A percentile compares a stretch with the other conserved stretches of the same genome.
Conservation (phyloP, 2,329 filamentous ascomycete genomes). For the Botrytis byssoidea region DNA sequence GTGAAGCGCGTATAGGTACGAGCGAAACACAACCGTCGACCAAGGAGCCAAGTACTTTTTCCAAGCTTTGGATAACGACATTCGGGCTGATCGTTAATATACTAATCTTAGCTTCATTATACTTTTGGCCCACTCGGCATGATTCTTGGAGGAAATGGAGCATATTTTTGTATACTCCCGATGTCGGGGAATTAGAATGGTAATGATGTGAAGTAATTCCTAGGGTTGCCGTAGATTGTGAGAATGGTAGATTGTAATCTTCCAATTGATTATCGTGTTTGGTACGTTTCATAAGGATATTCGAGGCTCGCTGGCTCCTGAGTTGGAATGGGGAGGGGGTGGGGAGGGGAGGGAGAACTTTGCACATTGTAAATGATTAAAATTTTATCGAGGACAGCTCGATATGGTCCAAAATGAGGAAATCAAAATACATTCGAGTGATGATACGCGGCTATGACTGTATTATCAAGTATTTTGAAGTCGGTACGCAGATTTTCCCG, state of each 20-base stretch:
- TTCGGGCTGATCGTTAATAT: neutral
- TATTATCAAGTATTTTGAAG: neutral
- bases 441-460: neutral
- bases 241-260: neutral
- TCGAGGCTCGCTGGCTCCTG: neutral
- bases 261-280: neutral
- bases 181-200: neutral
- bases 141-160: neutral
- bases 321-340: neutral
- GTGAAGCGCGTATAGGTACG: neutral
- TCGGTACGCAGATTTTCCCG: neutral
- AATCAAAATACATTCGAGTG: neutral
- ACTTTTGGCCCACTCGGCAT: neutral
- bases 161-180: neutral
- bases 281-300: neutral
- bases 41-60: neutral
- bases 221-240: neutral
- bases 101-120: neutral
- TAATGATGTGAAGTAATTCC: neutral
- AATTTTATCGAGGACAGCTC: neutral
- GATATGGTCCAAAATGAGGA: fast-evolving
- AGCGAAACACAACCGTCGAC: neutral
- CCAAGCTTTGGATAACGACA: neutral
- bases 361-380: neutral
- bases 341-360: neutral